Evolutionary conservation across 257 asterid genomes (phyloP).

Genomic region (Solanum rostratum): DNA sequence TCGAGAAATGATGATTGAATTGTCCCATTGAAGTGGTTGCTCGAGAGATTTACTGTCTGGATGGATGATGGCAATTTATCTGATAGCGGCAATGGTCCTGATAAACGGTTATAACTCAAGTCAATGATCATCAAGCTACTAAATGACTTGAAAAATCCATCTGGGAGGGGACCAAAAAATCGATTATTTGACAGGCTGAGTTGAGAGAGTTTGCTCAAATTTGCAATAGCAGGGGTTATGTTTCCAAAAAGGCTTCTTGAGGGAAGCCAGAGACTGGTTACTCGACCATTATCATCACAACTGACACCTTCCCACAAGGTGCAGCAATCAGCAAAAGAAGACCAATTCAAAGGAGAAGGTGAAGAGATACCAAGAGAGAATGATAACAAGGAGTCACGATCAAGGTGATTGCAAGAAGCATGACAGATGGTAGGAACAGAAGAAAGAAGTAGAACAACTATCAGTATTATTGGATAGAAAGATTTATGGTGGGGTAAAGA

Average conservation of each 20-base stretch:
- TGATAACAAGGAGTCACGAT: slow-evolving; percentile 36
- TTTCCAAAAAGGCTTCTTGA: slow-evolving; percentile 48
- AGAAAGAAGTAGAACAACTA: slow-evolving; percentile 5
- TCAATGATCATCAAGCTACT: slow-evolving; percentile 31
- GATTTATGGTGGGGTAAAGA: background rate
- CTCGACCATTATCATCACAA: slow-evolving; percentile 55
- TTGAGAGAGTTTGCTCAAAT: slow-evolving; percentile 47
- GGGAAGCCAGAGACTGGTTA: slow-evolving; percentile 47
- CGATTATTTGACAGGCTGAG: slow-evolving; percentile 49
- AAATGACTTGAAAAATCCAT: slow-evolving; percentile 33
- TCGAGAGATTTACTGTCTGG: slow-evolving; percentile 43
- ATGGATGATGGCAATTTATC: slow-evolving; percentile 33
- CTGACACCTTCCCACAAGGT: slow-evolving; percentile 62
- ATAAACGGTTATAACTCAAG: slow-evolving; percentile 60
- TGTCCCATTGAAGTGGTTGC: slow-evolving; percentile 55
- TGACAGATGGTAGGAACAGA: slow-evolving; percentile 21
- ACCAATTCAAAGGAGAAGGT: slow-evolving; percentile 56
- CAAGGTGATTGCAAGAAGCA: slow-evolving; percentile 41
- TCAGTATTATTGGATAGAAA: slow-evolving; percentile 6
- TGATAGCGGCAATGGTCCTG: slow-evolving; percentile 23
- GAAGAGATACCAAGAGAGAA: slow-evolving; percentile 31
- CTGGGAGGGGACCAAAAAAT: slow-evolving; percentile 56
- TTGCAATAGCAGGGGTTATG: slow-evolving; percentile 30
- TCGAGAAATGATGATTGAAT: slow-evolving; percentile 34
- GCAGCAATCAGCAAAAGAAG: slow-evolving; percentile 53